Conservation (phyloP, 441 rosid genomes). For the Arabidopsis lyrata region DNA sequence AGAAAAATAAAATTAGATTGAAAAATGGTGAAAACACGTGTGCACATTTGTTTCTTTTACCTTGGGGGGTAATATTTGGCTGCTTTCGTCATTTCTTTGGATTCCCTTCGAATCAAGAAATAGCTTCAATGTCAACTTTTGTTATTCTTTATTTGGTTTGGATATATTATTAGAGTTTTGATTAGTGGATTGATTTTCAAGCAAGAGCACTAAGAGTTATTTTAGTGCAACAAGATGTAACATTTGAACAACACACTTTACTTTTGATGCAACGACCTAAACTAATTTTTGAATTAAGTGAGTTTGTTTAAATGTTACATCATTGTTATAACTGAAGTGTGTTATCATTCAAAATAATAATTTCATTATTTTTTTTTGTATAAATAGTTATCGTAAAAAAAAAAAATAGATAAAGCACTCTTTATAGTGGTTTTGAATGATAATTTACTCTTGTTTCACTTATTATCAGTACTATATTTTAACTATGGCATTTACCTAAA, state of each 20-base stretch:
- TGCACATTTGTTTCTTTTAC: conserved; percentile 25
- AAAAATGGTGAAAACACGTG: conserved; percentile 34
- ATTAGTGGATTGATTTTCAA: conserved; percentile 6
- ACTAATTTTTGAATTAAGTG: background rate
- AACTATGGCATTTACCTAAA: background rate
- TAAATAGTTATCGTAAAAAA: no score
- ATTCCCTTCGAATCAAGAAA: conserved; percentile 27
- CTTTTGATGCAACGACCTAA: background rate
- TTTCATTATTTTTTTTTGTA: no score
- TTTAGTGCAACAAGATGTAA: conserved; percentile 19
- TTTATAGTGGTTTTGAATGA: no score
- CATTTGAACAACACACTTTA: background rate
- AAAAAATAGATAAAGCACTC: no score
- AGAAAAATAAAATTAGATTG: background rate
- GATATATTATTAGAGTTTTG: background rate
- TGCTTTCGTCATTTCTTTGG: conserved; percentile 40
- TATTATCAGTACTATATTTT: no score
- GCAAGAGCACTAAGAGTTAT: background rate
- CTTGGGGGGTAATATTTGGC: conserved; percentile 34
- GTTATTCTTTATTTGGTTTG: conserved; percentile 6
- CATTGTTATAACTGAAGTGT: background rate
- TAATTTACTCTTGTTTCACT: no score
- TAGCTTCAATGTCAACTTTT: conserved; percentile 22
- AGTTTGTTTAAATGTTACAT: conserved; percentile 24
- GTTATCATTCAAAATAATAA: background rate